phyloP scores from a whole-genome alignment of 805 yeast species.

The Metahyphopichia silvanorum region DNA sequence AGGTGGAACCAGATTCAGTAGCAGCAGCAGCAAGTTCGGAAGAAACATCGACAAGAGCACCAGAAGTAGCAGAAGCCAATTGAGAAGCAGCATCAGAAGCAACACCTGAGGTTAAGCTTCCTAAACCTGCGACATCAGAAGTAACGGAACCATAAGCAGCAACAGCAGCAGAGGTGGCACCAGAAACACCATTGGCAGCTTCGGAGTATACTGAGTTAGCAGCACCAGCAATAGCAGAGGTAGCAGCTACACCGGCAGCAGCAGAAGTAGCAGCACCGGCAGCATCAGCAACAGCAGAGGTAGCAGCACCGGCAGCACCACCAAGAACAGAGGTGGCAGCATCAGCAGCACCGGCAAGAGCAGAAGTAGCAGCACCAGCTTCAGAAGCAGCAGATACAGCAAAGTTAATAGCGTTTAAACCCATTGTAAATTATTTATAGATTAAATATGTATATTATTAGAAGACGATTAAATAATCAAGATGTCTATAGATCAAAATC shows the following conservation, averaged over 20 bases:
- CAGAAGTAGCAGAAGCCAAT: slow-evolving; percentile 4
- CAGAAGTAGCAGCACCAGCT: slow-evolving; percentile 11
- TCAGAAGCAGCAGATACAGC: slow-evolving; percentile 17
- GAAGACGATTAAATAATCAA: neutral
- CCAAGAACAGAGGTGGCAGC: slow-evolving; percentile 13
- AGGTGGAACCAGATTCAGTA: slow-evolving; percentile 7
- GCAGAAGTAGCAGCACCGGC: slow-evolving; percentile 10
- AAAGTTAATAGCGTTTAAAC: slow-evolving; percentile 28
- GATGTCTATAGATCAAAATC: neutral
- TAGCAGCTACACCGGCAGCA: slow-evolving; percentile 13
- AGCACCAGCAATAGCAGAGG: slow-evolving; percentile 6
- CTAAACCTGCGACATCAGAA: slow-evolving; percentile 9
- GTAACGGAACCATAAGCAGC: slow-evolving; percentile 7
- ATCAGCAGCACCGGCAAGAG: slow-evolving; percentile 8
- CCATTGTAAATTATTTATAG: slow-evolving; percentile 11
- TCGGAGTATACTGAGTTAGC: slow-evolving; percentile 11
- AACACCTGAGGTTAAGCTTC: slow-evolving; percentile 9
- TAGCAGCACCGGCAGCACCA: slow-evolving; percentile 10
- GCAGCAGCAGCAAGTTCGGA: slow-evolving; percentile 5
- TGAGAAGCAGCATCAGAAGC: slow-evolving; percentile 6
- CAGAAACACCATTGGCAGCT: slow-evolving; percentile 9
- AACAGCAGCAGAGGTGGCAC: slow-evolving; percentile 12
- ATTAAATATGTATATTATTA: neutral
- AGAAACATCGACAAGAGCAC: slow-evolving; percentile 4
- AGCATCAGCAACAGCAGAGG: slow-evolving; percentile 7